Evolutionary conservation across 495 filamentous ascomycete genomes (phyloP).

Genomic region (Neurospora sp.): DNA sequence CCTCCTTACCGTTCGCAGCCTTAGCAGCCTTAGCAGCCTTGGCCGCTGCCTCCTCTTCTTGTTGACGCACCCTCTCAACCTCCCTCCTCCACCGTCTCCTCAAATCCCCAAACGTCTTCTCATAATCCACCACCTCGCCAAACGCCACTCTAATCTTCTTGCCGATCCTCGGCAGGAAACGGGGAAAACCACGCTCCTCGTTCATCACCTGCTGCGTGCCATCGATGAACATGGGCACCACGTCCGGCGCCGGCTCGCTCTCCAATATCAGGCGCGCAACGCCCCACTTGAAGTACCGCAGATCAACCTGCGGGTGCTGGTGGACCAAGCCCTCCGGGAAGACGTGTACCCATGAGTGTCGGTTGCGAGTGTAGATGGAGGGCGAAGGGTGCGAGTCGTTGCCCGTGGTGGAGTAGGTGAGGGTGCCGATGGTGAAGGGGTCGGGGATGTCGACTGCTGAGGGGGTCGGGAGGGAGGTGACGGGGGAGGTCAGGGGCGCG

Average conservation of each 20-base stretch:
- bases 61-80: constrained; percentile 20
- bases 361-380: constrained; percentile 39
- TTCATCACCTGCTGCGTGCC: constrained; percentile 80
- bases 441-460: constrained; percentile 37
- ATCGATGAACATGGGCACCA: constrained; percentile 91
- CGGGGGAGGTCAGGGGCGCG: background rate
- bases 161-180: constrained; percentile 66
- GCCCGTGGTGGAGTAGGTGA: constrained; percentile 57
- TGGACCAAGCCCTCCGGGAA: constrained; percentile 94
- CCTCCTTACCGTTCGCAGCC: background rate
- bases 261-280: constrained; percentile 83
- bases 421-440: constrained; percentile 45
- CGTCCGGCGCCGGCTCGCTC: constrained; percentile 65
- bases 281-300: constrained; percentile 98
- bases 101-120: constrained; percentile 55
- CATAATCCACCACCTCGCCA: constrained; percentile 52
- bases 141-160: constrained; percentile 68
- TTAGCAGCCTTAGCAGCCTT: constrained; percentile 27
- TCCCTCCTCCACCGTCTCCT: constrained; percentile 58
- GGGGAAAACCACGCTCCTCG: constrained; percentile 66
- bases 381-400: constrained; percentile 48
- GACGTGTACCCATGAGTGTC: constrained; percentile 78
- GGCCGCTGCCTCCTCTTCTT: background rate
- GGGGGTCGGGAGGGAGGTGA: constrained; percentile 23
- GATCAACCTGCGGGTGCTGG: constrained; percentile 64